These are phyloP conservation scores for Debaryomyces udenii DNA, from an alignment of 1,139 yeast species.

Conservation along the genomic window DNA sequence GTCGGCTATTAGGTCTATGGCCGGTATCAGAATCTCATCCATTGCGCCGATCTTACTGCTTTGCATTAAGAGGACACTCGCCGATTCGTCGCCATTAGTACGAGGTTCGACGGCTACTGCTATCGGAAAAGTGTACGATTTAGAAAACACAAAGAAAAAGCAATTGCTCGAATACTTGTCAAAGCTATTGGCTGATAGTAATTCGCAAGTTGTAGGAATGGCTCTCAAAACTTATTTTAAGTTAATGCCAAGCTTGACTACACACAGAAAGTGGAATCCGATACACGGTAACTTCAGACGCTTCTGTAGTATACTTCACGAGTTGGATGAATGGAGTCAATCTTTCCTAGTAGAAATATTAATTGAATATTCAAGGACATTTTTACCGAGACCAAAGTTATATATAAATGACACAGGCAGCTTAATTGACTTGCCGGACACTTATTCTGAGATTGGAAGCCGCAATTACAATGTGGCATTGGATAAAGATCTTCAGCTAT, in stretches of 20 bases:
- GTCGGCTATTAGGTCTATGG: slow-evolving; percentile 74
- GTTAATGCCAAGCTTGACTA: slow-evolving; percentile 31
- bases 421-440: slow-evolving; percentile 43
- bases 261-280: slow-evolving; percentile 57
- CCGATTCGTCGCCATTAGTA: slow-evolving; percentile 78
- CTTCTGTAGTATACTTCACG: slow-evolving; percentile 53
- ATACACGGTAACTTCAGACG: slow-evolving; percentile 74
- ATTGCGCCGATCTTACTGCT: slow-evolving; percentile 78
- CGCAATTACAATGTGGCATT: slow-evolving; percentile 40
- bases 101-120: slow-evolving; percentile 82
- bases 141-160: slow-evolving; percentile 33
- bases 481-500: slow-evolving; percentile 60
- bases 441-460: slow-evolving; percentile 31
- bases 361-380: slow-evolving; percentile 65
- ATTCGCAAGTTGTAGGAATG: slow-evolving; percentile 67
- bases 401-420: slow-evolving; percentile 29
- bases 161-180: slow-evolving; percentile 55
- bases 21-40: slow-evolving; percentile 78
- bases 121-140: slow-evolving; percentile 60
- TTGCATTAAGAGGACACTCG: slow-evolving; percentile 67
- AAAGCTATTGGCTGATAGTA: slow-evolving; percentile 63
- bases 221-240: slow-evolving; percentile 62
- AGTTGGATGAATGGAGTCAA: slow-evolving; percentile 82
- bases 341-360: slow-evolving; percentile 60
- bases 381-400: slow-evolving; percentile 54